phyloP scores from a whole-genome alignment of 352 stramenopile genomes.

The Phytophthora capsici region DNA sequence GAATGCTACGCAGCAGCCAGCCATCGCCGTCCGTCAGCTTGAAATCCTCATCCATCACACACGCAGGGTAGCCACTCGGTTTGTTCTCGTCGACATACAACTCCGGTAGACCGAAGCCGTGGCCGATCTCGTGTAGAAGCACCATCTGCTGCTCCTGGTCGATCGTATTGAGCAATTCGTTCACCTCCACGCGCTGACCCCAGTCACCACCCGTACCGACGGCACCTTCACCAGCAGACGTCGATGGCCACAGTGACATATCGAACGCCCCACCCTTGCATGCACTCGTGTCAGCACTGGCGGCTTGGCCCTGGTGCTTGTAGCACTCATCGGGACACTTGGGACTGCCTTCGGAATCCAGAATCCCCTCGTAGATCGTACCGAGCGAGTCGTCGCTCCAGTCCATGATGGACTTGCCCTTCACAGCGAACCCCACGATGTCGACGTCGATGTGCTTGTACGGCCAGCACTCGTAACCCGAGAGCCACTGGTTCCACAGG shows the following conservation, averaged over 20 bases:
- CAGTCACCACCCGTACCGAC: constrained; percentile 38
- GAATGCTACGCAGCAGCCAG: constrained; percentile 19
- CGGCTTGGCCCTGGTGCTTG: constrained; percentile 38
- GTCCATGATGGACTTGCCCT: constrained; percentile 37
- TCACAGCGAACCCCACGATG: constrained; percentile 41
- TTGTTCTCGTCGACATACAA: constrained; percentile 31
- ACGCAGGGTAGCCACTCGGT: constrained; percentile 7
- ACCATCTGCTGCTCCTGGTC: constrained; percentile 34
- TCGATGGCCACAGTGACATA: constrained; percentile 52
- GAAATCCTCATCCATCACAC: constrained; percentile 16
- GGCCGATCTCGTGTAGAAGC: constrained; percentile 47
- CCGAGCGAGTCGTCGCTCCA: constrained; percentile 45
- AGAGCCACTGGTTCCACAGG: constrained; percentile 8
- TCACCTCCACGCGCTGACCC: constrained; percentile 45
- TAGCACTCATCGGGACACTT: constrained; percentile 46
- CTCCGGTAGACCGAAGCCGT: constrained; percentile 39
- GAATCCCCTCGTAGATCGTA: constrained; percentile 41
- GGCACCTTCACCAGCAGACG: constrained; percentile 16
- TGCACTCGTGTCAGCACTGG: constrained; percentile 15
- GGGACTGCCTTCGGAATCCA: constrained; percentile 36
- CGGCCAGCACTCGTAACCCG: constrained; percentile 7
- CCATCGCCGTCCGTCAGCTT: constrained; percentile 18
- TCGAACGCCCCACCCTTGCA: constrained; percentile 32
- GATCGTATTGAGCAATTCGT: constrained; percentile 35
- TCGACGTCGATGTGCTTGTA: constrained; percentile 30